These are phyloP conservation scores for Eucalyptus polybractea DNA, from an alignment of 345 rosid species.

Conservation along the genomic window DNA sequence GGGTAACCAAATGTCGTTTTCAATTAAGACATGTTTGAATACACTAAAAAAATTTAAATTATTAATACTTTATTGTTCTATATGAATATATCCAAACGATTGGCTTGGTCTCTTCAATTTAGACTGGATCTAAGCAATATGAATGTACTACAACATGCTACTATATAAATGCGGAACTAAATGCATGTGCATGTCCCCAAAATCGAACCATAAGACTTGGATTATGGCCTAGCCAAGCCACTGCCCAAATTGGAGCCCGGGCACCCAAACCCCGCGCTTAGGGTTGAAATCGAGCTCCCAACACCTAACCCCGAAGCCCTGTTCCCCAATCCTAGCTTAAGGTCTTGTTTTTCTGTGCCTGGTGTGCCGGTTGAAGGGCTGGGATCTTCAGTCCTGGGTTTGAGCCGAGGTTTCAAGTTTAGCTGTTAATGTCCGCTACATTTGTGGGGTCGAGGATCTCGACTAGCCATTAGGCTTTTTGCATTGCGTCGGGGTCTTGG, in stretches of 20 bases:
- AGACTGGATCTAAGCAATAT: not conserved
- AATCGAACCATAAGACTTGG: not conserved
- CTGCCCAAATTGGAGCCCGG: not conserved
- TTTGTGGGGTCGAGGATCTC: not conserved
- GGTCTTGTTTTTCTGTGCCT: fast-evolving
- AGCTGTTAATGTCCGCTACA: fast-evolving
- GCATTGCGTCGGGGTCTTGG: not conserved
- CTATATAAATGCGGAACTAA: not conserved
- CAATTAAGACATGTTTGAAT: not conserved
- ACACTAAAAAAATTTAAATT: not conserved
- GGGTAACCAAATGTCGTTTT: not conserved
- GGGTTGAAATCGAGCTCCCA: not conserved
- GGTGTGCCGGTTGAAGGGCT: not conserved
- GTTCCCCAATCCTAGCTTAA: not conserved
- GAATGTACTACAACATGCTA: not conserved
- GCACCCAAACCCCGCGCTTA: not conserved
- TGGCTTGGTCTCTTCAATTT: not conserved
- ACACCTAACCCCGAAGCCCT: not conserved
- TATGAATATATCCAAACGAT: not conserved
- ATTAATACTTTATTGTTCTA: not conserved
- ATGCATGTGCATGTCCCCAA: not conserved
- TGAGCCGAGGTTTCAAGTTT: not conserved
- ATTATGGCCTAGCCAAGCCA: not conserved
- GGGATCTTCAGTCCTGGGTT: not conserved
- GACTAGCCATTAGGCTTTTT: not conserved